Conservation (phyloP, 1,284 basidiomycete species). For the Phlebopus sp. region DNA sequence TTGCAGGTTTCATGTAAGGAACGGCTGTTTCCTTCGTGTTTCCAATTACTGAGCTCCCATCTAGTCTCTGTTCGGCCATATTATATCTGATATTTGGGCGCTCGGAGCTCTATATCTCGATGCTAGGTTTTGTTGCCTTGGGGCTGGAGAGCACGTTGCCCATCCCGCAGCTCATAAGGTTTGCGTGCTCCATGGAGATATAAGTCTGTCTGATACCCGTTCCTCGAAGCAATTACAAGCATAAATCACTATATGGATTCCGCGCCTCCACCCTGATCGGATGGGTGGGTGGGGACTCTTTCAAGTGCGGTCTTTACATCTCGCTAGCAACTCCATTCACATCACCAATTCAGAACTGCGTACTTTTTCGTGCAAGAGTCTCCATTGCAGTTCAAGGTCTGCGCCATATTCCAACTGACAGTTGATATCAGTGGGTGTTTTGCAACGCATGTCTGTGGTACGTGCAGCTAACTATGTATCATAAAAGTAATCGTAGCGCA, state of each 20-base stretch:
- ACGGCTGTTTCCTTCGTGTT: constrained; percentile 8
- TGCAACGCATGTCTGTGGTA: constrained; percentile 11
- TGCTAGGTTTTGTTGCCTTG: constrained; percentile 75
- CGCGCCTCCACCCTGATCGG: constrained; percentile 77
- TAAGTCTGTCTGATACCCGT: constrained; percentile 17
- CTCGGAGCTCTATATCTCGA: constrained; percentile 57
- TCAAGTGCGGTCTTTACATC: constrained; percentile 56
- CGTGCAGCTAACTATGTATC: constrained; percentile 11
- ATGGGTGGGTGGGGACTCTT: constrained; percentile 79
- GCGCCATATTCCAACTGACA: constrained; percentile 77
- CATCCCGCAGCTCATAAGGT: constrained; percentile 77
- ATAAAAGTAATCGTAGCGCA: constrained; percentile 65
- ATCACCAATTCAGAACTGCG: constrained; percentile 48
- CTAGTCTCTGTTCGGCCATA: constrained; percentile 67
- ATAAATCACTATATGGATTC: constrained; percentile 80
- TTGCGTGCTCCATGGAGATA: constrained; percentile 21
- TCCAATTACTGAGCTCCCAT: constrained; percentile 15
- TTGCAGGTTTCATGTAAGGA: constrained; percentile 71
- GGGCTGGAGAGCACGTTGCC: constrained; percentile 83
- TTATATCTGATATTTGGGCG: constrained; percentile 73
- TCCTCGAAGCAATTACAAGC: constrained; percentile 64
- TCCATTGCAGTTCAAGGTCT: constrained; percentile 76
- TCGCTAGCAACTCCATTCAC: constrained; percentile 13
- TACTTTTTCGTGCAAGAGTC: constrained; percentile 75
- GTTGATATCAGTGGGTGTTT: constrained; percentile 63